Evolutionary conservation across 768 basidiomycete genomes (phyloP).

Genomic region (Trametes maxima): DNA sequence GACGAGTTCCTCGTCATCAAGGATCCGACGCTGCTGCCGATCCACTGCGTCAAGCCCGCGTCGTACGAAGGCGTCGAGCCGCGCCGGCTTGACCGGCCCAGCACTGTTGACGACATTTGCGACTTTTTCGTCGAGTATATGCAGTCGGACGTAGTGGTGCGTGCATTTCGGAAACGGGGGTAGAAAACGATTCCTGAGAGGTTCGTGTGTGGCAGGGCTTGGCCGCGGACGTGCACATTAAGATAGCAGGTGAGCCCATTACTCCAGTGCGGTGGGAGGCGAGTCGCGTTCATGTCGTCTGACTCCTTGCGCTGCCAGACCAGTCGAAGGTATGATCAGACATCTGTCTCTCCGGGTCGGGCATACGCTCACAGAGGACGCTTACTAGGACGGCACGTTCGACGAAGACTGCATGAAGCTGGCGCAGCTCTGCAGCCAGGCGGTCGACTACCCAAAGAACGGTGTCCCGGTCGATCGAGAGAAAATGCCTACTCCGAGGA

Average conservation of each 20-base stretch:
- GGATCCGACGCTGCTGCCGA: constrained; percentile 57
- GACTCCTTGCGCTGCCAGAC: constrained; percentile 43
- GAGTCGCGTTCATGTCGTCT: neutral
- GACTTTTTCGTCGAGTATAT: constrained; percentile 85
- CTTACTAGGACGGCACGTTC: constrained; percentile 55
- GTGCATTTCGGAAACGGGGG: constrained; percentile 20
- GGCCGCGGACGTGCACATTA: constrained; percentile 63
- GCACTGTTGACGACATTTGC: constrained; percentile 71
- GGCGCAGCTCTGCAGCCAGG: constrained; percentile 61
- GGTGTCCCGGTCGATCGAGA: constrained; percentile 61
- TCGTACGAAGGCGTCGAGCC: constrained; percentile 44
- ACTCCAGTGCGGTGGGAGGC: neutral
- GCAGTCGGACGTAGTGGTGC: constrained; percentile 76
- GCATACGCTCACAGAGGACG: neutral
- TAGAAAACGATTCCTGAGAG: neutral
- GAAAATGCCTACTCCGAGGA: constrained; percentile 51
- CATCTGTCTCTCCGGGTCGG: neutral
- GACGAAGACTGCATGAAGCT: constrained; percentile 59
- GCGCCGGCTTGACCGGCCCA: constrained; percentile 38
- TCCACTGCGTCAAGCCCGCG: constrained; percentile 50
- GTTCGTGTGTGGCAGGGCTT: constrained; percentile 53
- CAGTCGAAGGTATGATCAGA: constrained; percentile 58
- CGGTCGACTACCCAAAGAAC: constrained; percentile 82
- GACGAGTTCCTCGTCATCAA: constrained; percentile 66
- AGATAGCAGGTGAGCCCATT: constrained; percentile 59